Evolutionary conservation across 2,329 filamentous ascomycete genomes (phyloP).

Genomic region (Parascedosporium putredinis): DNA sequence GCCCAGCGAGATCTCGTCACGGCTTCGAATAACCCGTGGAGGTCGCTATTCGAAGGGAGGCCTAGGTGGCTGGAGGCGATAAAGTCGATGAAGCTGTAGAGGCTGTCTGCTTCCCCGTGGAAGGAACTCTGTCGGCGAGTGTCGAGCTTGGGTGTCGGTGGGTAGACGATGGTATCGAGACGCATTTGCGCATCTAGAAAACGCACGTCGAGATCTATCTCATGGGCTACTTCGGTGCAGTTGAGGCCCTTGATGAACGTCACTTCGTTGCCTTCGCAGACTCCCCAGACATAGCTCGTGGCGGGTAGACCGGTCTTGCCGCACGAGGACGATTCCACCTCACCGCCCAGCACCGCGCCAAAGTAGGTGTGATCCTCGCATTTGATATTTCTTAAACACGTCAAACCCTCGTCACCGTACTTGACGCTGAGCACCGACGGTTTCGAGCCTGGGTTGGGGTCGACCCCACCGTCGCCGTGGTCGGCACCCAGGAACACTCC

Average conservation of each 20-base stretch:
- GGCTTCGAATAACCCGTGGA: conserved; percentile 14
- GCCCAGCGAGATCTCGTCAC: conserved; percentile 16
- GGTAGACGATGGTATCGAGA: background rate
- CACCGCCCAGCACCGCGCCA: background rate
- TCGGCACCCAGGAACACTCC: background rate
- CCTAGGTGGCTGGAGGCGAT: background rate
- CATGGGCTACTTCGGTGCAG: background rate
- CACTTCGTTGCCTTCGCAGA: background rate
- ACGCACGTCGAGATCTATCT: background rate
- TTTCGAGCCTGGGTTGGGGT: background rate
- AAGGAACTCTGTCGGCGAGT: background rate
- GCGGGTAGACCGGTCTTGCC: background rate
- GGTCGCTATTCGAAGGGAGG: background rate
- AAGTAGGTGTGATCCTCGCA: background rate
- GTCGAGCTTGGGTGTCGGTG: background rate
- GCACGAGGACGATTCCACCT: background rate
- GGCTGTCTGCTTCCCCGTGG: background rate
- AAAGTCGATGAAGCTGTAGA: background rate
- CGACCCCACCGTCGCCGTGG: background rate
- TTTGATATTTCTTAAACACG: background rate
- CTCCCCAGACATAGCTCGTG: background rate
- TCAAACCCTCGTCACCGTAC: background rate
- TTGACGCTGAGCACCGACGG: background rate
- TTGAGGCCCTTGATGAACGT: background rate
- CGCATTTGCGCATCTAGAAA: background rate